A percentile compares a stretch with the other conserved stretches of the same genome.
phyloP scores from a whole-genome alignment of 306 rosid genomes.

The Trichosanthes truncata region DNA sequence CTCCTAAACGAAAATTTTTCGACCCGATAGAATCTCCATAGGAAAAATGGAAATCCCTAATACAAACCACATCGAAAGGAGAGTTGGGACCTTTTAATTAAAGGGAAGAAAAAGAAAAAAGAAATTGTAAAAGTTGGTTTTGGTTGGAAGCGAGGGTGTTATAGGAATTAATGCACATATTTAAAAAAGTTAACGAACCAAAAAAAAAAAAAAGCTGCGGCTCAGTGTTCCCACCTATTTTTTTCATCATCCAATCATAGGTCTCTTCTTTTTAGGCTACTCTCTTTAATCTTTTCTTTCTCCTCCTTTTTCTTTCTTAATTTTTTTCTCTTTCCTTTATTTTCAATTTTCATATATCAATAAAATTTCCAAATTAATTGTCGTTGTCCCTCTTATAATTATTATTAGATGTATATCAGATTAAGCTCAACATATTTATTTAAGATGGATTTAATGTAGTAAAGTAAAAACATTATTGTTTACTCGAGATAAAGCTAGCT shows the following conservation, averaged over 20 bases:
- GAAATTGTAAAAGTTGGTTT: background rate
- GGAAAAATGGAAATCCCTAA: too few species aligned
- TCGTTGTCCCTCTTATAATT: too few species aligned
- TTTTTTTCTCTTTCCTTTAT: background rate
- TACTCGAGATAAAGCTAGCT: too few species aligned
- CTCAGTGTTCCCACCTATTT: background rate
- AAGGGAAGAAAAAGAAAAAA: background rate
- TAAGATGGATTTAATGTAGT: background rate
- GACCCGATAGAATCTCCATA: too few species aligned
- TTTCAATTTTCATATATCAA: background rate
- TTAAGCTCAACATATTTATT: background rate
- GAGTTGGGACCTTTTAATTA: background rate
- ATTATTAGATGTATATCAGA: background rate
- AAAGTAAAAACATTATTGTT: background rate
- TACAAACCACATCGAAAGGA: too few species aligned
- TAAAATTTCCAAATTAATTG: background rate
- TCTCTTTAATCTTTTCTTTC: background rate
- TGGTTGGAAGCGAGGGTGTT: background rate
- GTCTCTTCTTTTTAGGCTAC: background rate
- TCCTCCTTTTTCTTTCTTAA: too few species aligned
- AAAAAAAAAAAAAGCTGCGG: background rate
- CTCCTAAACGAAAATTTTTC: too few species aligned
- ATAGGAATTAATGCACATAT: background rate
- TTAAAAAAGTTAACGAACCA: background rate
- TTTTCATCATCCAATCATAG: background rate